These are phyloP conservation scores for Candida broadrunensis DNA, from an alignment of 805 yeast genomes.

Conservation along the genomic window DNA sequence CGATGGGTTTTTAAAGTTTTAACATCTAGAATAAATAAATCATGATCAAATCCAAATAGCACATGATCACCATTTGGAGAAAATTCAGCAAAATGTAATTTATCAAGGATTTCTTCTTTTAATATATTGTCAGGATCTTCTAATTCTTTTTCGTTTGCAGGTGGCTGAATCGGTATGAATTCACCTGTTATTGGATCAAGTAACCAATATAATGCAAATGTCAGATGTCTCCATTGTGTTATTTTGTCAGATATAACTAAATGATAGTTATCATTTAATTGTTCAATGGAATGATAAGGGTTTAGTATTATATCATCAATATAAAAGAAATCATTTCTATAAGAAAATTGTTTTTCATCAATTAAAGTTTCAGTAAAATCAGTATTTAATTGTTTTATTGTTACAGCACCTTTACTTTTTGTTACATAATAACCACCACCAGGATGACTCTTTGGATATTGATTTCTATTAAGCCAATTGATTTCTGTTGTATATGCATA, in stretches of 20 bases:
- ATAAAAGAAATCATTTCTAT: constrained; percentile 36
- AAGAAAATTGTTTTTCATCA: constrained; percentile 32
- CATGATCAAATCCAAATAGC: constrained; percentile 53
- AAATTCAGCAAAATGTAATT: constrained; percentile 54
- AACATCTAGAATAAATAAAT: constrained; percentile 49
- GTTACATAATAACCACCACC: constrained; percentile 29
- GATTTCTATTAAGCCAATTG: constrained; percentile 27
- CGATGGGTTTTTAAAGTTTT: constrained; percentile 16
- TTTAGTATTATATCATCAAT: constrained; percentile 33
- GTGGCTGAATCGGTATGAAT: constrained; percentile 34
- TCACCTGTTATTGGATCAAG: constrained; percentile 21
- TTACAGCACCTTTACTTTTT: constrained; percentile 9
- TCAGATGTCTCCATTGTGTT: constrained; percentile 43
- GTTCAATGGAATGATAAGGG: constrained; percentile 42
- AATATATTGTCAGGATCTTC: constrained; percentile 6
- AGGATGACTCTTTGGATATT: constrained; percentile 23
- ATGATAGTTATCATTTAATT: constrained; percentile 35
- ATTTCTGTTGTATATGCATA: constrained; percentile 13
- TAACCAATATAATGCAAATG: constrained; percentile 36
- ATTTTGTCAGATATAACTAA: constrained; percentile 51
- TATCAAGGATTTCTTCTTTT: constrained; percentile 14
- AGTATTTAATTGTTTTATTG: constrained; percentile 25
- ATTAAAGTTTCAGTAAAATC: constrained; percentile 25
- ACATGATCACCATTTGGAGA: constrained; percentile 59
- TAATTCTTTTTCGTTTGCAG: constrained; percentile 7